Base-by-base conservation (phyloP, 2,329 filamentous ascomycete genomes). In the Didymellaceae sp. region DNA sequence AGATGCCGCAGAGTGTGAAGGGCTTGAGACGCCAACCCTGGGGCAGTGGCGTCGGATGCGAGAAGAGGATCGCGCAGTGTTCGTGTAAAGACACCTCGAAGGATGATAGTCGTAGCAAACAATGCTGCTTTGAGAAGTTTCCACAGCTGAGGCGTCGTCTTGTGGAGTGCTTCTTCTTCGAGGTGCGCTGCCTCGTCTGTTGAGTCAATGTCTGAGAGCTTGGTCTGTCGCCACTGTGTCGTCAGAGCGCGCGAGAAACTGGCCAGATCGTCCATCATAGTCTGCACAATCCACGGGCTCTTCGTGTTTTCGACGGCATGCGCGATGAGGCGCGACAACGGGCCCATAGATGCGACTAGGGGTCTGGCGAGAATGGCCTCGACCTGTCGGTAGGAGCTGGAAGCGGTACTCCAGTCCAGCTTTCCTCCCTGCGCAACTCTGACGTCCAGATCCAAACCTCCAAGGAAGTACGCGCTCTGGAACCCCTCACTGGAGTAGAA, bases 1-100 rank as follows among this genome's bases (percentile, higher is more conserved):
- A 95, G 76, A 63, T 90, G 88, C 21, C 90, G 86, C 9, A 96
- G 81, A 10, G 84, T 85, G 54, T 88, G 85, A 13, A 96, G 79
- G 1, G 86, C 84, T 68, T 89, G 89, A 35, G 84, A 78, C 5
- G 90, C 89, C 13, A 94, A 76, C 11, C 78, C 75, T 0, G 89
- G 86, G 1, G 87, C 88, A 51, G 78, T 81, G 76, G 74, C 73
- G 58, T 83, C 77, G 46, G 77, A 73, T 26, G 84, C 81, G 4
- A 88, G 76, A 25, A 74, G 66, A 7, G 67, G 68, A 59, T 88
- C 85, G 47, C 80, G 79, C 6, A 89, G 71, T 1, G 82, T 76
- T 52, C 91, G 82, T 2, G 86, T 86, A 7, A 91, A 80, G 6
- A 91, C 80, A 30, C 90, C 84, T 41, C 91, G 84, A n/a, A 95